Conservation (phyloP, 306 rosid genomes). For the Senna siamea region DNA sequence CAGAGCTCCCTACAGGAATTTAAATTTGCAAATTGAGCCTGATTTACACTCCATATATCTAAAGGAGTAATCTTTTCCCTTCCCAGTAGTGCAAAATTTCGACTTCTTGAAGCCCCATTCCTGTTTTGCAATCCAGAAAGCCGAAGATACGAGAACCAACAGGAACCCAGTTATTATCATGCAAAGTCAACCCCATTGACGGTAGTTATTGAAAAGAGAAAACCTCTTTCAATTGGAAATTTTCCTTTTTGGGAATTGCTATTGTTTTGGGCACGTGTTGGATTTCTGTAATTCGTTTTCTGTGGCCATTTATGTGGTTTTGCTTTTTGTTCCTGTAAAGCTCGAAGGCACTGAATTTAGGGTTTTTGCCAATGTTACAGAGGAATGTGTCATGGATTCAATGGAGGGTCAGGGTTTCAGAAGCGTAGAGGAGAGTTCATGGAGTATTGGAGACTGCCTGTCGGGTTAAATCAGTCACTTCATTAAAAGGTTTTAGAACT, state of each 20-base stretch:
- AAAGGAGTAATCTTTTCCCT: not conserved
- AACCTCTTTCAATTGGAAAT: not conserved
- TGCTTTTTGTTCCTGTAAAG: conserved; percentile 10
- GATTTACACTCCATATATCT: conserved; percentile 36
- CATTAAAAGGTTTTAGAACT: conserved; percentile 47
- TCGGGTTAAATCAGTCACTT: conserved; percentile 52
- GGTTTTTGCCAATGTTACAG: conserved; percentile 51
- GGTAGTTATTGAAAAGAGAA: conserved; percentile 31
- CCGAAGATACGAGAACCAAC: conserved; percentile 12
- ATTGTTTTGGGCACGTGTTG: conserved; percentile 30
- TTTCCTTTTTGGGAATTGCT: conserved; percentile 9
- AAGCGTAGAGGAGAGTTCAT: conserved; percentile 42
- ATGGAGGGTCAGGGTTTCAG: conserved; percentile 48
- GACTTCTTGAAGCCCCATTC: conserved; percentile 37
- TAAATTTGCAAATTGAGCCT: conserved; percentile 48
- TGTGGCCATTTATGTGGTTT: conserved; percentile 29
- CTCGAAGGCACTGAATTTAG: conserved; percentile 48
- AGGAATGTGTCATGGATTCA: conserved; percentile 63
- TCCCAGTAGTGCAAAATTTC: conserved; percentile 13
- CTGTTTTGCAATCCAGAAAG: conserved; percentile 33
- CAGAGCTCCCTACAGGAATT: conserved; percentile 61
- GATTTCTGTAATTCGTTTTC: conserved; percentile 36
- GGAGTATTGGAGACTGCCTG: conserved; percentile 40
- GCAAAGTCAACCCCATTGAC: conserved; percentile 38
- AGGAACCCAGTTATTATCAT: conserved; percentile 2